These are phyloP conservation scores for Chaetothyriales sp. DNA, from an alignment of 2,329 filamentous ascomycete species.

Conservation along the genomic window DNA sequence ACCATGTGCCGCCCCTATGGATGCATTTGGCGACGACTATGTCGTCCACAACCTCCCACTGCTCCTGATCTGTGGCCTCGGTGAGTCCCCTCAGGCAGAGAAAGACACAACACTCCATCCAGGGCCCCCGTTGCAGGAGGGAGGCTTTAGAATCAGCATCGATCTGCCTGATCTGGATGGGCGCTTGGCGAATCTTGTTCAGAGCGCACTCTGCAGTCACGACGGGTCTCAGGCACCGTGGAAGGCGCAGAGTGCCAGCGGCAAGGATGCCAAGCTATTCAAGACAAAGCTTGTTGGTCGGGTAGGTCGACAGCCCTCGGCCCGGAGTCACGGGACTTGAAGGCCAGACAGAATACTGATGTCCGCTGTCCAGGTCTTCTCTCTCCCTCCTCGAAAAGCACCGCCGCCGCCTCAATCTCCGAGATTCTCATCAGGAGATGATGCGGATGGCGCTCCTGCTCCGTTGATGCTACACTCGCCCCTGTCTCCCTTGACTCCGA, in stretches of 20 bases:
- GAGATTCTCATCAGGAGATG: constrained; percentile 34
- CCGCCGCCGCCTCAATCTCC: constrained; percentile 42
- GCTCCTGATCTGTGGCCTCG: constrained; percentile 66
- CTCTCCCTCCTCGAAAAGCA: constrained; percentile 49
- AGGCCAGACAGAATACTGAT: constrained; percentile 13
- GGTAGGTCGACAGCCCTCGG: constrained; percentile 45
- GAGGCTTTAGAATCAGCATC: constrained; percentile 52
- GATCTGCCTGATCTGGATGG: constrained; percentile 55
- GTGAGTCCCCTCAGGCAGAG: constrained; percentile 25
- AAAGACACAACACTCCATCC: constrained; percentile 24
- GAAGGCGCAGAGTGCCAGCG: constrained; percentile 43
- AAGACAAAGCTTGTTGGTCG: constrained; percentile 63
- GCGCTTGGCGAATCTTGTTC: constrained; percentile 50
- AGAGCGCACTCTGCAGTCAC: constrained; percentile 50
- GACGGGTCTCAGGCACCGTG: constrained; percentile 55
- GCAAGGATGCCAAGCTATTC: constrained; percentile 43
- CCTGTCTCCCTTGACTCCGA: constrained; percentile 75
- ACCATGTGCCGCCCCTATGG: constrained; percentile 21
- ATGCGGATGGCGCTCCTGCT: constrained; percentile 31
- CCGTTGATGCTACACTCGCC: constrained; percentile 66
- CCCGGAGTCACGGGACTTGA: neutral
- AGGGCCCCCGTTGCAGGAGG: constrained; percentile 39
- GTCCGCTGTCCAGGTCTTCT: constrained; percentile 31
- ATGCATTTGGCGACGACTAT: constrained; percentile 48
- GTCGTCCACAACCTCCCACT: constrained; percentile 78